Evolutionary conservation across 2,329 filamentous ascomycete genomes (phyloP), one percentile per base, ranked within the genome.

Genomic region (Neofusicoccum kwambonambiense): DNA sequence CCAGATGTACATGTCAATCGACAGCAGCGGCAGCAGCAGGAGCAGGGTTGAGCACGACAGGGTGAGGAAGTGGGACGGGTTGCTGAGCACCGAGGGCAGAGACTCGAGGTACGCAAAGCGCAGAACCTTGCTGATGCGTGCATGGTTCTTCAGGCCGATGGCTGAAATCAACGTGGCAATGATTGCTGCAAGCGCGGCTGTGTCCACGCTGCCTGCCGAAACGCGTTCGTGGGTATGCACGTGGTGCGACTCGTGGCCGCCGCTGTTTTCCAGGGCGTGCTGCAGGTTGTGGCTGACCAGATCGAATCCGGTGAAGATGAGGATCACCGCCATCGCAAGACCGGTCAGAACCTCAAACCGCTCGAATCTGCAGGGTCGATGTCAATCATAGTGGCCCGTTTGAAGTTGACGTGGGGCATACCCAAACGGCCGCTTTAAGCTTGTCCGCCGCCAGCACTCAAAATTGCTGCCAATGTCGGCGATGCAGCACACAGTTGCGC

Each of bases 281-380:
- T 97, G 95, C 15, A 97, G 82, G 66, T 92, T 94, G 76, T 99
- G 95, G 45, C 92, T 96, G 67, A 99, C 90, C 56, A 99, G 87
- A 72, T 99, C 95, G 72, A 98, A 90, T 19, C 94, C 94, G 83
- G 97, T 97, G 78, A 99, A 99, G n/a, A 97, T 86, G 12, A 99
- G 86, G 67, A 97, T 92, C 44, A 99, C 90, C 60, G 93, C 96
- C 88, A 98, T 92, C 67, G 93, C 95, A 69, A 99, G 97, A 17
- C 95, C 95, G 41, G 93, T 93, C 15, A 99, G 86, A 4, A 99
- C 94, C 77, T 99, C 95, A 65, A 91, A 91, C 62, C 95, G 87
- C 79, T 97, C 92, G 27, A 99, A 86, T 3, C 90, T 76, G 62
- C 19, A 22, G 5, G 13, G 5, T 3, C 8, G 7, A 22, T 8